Evolutionary conservation across 2,329 filamentous ascomycete genomes (phyloP), one percentile per base, ranked within the genome.

Genomic region (Didymella exigua): DNA sequence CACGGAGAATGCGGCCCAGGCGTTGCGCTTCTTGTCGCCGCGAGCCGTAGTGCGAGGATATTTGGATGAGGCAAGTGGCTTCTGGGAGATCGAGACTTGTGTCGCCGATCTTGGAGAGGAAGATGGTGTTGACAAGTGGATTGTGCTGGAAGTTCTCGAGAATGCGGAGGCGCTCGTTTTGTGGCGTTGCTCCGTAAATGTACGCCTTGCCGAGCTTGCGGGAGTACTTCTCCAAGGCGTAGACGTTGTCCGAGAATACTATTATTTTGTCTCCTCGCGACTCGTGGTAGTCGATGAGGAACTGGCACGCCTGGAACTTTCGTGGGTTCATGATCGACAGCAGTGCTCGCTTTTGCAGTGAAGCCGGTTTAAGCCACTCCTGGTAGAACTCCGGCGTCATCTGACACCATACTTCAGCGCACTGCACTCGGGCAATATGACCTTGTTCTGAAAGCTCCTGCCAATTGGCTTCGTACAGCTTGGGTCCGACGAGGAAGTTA

Each of bases 311-410:
- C 75, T 98, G 95, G 73, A 97, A 96, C 76, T 99, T 99, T 63
- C 89, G 84, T 1, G 95, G 95, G 68, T 99, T 99, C 93, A 99
- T 98, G 62, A 96, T 96, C 67, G 95, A 97, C 2, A 98, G 84
- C 6, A 91, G 75, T 8, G 83, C 82, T 29, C 84, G 81, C 72
- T 89, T 89, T 58, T 86, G 81, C 14, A 85, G 86, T 11, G 86
- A 87, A 5, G 74, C 74, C 7, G 78, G 85, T 49, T 85, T 82
- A 56, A 98, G 84, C 76, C 98, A 99, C 73, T 98, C 91, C 16
- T 91, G 89, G 75, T 97, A 98, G 73, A 99, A 99, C 66, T 99
- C 95, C 0, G 93, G 95, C 0, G 95, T 96, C 95, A 99, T 99
- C 2, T 93, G 92, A 71, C 95, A 99, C 95, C 95, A 99, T 6